A percentile compares a stretch with the other conserved stretches of the same genome.
phyloP scores from a whole-genome alignment of 148 eudicot genomes.

The Euryodendron excelsum region DNA sequence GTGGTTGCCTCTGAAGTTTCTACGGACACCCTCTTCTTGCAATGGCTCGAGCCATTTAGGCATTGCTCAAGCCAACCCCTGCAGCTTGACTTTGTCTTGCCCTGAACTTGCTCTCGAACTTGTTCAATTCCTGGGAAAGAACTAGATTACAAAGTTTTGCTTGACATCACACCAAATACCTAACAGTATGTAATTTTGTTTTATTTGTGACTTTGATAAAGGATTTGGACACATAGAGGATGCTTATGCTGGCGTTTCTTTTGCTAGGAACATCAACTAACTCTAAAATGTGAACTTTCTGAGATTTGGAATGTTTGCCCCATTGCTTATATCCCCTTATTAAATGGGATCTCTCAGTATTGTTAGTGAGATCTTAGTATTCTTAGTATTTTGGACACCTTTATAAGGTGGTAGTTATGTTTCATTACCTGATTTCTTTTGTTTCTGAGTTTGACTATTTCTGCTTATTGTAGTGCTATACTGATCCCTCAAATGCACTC shows the following conservation, averaged over 20 bases:
- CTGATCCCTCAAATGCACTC: slow-evolving; percentile 28
- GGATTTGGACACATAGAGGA: background rate
- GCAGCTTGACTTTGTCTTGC: too few species aligned
- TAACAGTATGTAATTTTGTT: too few species aligned
- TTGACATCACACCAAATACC: too few species aligned
- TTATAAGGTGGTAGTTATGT: background rate
- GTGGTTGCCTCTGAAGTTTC: too few species aligned
- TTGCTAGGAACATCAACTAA: background rate
- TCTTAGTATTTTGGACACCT: background rate
- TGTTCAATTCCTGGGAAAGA: too few species aligned
- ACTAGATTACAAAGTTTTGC: too few species aligned
- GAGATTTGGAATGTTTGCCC: background rate
- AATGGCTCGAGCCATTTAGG: too few species aligned
- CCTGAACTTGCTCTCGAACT: too few species aligned
- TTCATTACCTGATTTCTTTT: background rate
- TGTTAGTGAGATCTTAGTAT: too few species aligned
- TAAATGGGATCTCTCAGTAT: background rate
- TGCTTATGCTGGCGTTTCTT: background rate
- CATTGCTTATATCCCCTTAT: background rate
- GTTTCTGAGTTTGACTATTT: background rate
- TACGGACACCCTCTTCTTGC: too few species aligned
- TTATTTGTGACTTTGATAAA: background rate
- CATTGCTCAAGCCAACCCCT: too few species aligned
- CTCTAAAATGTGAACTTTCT: background rate
- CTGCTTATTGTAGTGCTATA: slow-evolving; percentile 31